Evolutionary conservation across 176 grass and related monocot species (phyloP).

Genomic region (Carex littledalei): DNA sequence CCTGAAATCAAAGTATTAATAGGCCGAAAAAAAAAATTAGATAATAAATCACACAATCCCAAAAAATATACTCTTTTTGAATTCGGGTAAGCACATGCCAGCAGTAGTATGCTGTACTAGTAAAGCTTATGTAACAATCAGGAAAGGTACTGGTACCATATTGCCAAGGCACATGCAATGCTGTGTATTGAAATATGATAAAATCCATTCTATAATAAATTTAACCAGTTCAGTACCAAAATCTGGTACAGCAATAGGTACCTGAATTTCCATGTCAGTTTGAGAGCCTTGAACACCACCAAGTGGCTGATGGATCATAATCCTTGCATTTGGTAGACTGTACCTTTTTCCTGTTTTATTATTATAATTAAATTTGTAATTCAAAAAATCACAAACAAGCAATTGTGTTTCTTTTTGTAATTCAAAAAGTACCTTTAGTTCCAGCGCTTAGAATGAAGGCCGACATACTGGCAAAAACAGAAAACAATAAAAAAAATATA

Average conservation of each 20-base stretch:
- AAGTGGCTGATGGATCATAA: conserved; percentile 98
- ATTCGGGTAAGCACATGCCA: neutral
- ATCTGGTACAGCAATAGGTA: conserved; percentile 17
- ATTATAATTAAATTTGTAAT: conserved; percentile 17
- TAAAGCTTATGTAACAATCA: neutral
- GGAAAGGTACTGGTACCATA: neutral
- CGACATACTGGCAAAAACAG: conserved; percentile 63
- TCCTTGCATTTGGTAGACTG: conserved; percentile 92
- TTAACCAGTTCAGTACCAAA: neutral
- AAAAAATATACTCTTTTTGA: neutral
- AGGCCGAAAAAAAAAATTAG: neutral
- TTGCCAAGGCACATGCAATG: neutral
- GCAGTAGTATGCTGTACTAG: neutral
- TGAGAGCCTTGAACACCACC: conserved; percentile 74
- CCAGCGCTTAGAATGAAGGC: conserved; percentile 77
- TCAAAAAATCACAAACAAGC: conserved; percentile 1
- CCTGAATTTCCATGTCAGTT: conserved; percentile 94
- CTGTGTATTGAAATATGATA: neutral
- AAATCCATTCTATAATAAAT: neutral
- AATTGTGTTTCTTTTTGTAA: neutral
- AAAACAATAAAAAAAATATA: neutral
- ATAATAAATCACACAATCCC: neutral
- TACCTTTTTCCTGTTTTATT: conserved; percentile 67
- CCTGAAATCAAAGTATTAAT: conserved; percentile 29
- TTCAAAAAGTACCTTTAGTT: conserved; percentile 52